phyloP scores from a whole-genome alignment of 2,329 filamentous ascomycete genomes.

The Microascus cirrosus region DNA sequence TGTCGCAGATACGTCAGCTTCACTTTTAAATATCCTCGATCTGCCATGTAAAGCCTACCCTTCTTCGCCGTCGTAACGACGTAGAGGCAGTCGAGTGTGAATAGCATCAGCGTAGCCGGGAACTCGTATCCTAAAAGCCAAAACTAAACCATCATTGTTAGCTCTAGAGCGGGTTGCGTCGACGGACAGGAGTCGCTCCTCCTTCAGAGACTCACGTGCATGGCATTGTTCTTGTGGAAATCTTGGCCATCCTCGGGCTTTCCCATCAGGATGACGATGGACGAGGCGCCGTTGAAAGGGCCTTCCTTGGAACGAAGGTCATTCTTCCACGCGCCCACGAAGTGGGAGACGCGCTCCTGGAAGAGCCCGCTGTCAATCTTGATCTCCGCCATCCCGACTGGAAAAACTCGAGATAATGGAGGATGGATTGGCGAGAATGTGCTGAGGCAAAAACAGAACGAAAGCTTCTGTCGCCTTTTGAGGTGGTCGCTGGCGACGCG shows the following conservation, averaged over 20 bases:
- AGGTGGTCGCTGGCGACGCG: slow-evolving; percentile 1
- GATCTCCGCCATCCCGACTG: slow-evolving; percentile 59
- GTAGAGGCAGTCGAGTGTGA: slow-evolving; percentile 80
- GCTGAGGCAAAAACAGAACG: neutral
- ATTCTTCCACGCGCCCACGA: slow-evolving; percentile 88
- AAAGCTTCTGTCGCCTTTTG: neutral
- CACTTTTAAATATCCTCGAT: slow-evolving; percentile 6
- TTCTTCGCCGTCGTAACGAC: slow-evolving; percentile 96
- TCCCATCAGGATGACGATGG: slow-evolving; percentile 84
- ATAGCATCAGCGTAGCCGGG: slow-evolving; percentile 85
- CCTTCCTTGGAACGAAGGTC: slow-evolving; percentile 83
- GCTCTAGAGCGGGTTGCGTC: neutral
- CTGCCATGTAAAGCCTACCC: slow-evolving; percentile 41
- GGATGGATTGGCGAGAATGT: neutral
- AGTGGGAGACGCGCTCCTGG: slow-evolving; percentile 81
- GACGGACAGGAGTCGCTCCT: neutral
- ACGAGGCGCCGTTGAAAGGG: slow-evolving; percentile 75
- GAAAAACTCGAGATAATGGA: neutral
- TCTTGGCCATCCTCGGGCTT: slow-evolving; percentile 82
- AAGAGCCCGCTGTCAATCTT: slow-evolving; percentile 91
- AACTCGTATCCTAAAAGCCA: slow-evolving; percentile 99
- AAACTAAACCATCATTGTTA: slow-evolving; percentile 48
- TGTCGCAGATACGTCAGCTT: slow-evolving; percentile 20
- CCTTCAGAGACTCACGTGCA: slow-evolving; percentile 58
- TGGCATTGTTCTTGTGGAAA: slow-evolving; percentile 92